These are phyloP conservation scores for Draba incana DNA, from an alignment of 345 rosid genomes.

Conservation along the genomic window DNA sequence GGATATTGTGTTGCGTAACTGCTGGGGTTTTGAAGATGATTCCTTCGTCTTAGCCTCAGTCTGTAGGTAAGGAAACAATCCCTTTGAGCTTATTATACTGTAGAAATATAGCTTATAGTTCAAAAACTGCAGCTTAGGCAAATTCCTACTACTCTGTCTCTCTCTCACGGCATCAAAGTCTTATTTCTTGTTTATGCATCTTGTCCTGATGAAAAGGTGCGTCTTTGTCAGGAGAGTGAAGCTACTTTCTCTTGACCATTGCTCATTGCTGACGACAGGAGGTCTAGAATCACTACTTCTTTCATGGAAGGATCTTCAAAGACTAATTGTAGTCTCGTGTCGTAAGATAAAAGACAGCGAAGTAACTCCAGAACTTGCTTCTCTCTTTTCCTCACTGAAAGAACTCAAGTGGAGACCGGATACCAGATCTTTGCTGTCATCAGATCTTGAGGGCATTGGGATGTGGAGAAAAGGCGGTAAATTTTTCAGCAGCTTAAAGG, in stretches of 20 bases:
- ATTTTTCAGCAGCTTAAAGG: constrained; percentile 51
- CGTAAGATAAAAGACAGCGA: constrained; percentile 57
- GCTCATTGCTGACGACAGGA: constrained; percentile 59
- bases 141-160: not conserved
- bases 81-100: no score
- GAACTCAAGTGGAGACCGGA: constrained; percentile 78
- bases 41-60: constrained; percentile 47
- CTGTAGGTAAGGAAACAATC: constrained; percentile 52
- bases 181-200: not conserved
- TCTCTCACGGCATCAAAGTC: not conserved
- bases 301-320: constrained; percentile 57
- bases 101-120: no score
- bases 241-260: constrained; percentile 57
- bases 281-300: constrained; percentile 58
- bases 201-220: constrained; percentile 15
- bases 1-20: constrained; percentile 60
- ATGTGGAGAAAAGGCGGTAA: constrained; percentile 61
- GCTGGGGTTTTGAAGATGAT: constrained; percentile 68
- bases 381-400: constrained; percentile 59
- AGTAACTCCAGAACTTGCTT: constrained; percentile 53
- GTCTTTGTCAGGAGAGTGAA: constrained; percentile 54
- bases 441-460: constrained; percentile 55
- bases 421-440: constrained; percentile 52
- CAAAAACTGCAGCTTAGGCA: no score
- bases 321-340: constrained; percentile 54